Evolutionary conservation across 2,329 filamentous ascomycete genomes (phyloP).

Genomic region (Epichloe scottii): DNA sequence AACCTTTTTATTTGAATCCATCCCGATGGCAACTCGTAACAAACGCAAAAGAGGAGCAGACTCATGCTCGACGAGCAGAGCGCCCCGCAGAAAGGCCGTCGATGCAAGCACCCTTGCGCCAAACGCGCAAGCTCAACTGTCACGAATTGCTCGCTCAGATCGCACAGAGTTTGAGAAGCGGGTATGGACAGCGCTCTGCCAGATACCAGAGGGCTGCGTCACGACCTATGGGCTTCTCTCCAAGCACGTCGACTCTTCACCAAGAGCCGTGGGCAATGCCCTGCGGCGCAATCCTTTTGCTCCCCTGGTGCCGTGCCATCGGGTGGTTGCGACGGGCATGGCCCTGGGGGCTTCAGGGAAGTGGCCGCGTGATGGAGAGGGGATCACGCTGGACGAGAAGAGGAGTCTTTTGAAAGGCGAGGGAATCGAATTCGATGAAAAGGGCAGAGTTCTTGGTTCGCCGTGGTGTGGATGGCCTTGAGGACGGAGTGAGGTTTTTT

Average conservation of each 20-base stretch:
- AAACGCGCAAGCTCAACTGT: conserved; percentile 28
- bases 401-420: conserved; percentile 46
- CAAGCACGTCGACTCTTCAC: conserved; percentile 53
- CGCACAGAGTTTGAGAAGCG: conserved; percentile 45
- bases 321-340: conserved; percentile 63
- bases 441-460: conserved; percentile 47
- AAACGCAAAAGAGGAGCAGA: conserved; percentile 6
- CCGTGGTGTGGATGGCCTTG: conserved; percentile 32
- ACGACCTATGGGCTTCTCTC: conserved; percentile 70
- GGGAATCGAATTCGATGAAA: conserved; percentile 50
- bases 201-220: conserved; percentile 62
- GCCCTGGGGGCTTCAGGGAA: conserved; percentile 65
- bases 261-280: conserved; percentile 66
- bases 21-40: background rate
- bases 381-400: conserved; percentile 53
- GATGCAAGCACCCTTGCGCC: background rate
- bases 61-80: background rate
- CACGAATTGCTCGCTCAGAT: conserved; percentile 29
- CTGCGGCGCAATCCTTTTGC: conserved; percentile 72
- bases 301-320: conserved; percentile 68
- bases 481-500: background rate
- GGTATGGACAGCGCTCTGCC: conserved; percentile 61
- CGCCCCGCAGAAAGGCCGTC: background rate
- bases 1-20: background rate
- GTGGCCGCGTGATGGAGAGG: conserved; percentile 48